Conservation (phyloP, 1,284 basidiomycete genomes). For the Sphaerobolus stellatus region DNA sequence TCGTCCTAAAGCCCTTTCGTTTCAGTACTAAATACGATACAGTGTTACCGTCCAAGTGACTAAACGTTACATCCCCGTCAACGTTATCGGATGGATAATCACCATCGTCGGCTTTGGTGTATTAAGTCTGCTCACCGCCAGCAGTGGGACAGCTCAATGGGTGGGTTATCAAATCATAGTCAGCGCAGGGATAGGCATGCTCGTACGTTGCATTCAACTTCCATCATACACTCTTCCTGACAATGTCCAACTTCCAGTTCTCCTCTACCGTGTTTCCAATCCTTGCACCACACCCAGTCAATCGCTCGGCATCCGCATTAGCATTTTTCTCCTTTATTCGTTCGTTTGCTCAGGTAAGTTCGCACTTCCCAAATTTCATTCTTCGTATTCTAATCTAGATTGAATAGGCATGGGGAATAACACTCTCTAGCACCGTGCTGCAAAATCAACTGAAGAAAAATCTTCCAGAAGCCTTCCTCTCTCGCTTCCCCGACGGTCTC, state of each 20-base stretch:
- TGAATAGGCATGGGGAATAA: conserved; percentile 7
- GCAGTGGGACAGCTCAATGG: conserved; percentile 29
- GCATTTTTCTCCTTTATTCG: conserved; percentile 16
- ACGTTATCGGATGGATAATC: conserved; percentile 28
- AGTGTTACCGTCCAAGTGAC: conserved; percentile 18
- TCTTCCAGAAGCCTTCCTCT: conserved; percentile 21
- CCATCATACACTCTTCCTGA: not conserved
- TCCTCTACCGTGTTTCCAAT: conserved; percentile 20
- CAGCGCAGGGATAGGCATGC: conserved; percentile 23
- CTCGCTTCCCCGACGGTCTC: conserved; percentile 24
- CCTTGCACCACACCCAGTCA: conserved; percentile 21
- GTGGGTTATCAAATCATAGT: conserved; percentile 33
- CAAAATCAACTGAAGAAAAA: conserved; percentile 27
- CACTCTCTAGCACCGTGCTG: conserved; percentile 23
- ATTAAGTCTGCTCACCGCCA: conserved; percentile 23
- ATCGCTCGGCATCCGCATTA: conserved; percentile 10
- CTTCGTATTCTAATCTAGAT: not conserved
- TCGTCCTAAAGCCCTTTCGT: too few species aligned
- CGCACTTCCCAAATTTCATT: not conserved
- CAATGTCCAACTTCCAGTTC: not conserved
- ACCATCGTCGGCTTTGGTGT: conserved; percentile 31
- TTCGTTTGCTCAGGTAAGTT: conserved; percentile 3
- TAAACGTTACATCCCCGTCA: conserved; percentile 26
- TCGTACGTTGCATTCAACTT: conserved; percentile 19
- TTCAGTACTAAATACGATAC: too few species aligned